These are phyloP conservation scores for Aphanomyces euteiches DNA, from an alignment of 352 stramenopile genomes.

Conservation along the genomic window DNA sequence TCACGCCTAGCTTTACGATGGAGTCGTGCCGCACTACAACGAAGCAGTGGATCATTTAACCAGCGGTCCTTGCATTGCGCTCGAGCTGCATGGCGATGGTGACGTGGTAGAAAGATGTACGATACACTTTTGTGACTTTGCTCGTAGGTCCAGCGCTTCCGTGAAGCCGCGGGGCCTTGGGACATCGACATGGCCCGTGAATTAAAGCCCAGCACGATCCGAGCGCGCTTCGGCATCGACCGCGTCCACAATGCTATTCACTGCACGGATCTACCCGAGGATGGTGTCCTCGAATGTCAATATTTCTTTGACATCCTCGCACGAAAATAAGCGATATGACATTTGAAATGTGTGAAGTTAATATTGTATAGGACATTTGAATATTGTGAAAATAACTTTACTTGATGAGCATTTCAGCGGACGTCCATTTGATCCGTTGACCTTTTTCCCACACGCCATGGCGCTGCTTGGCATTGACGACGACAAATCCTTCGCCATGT, in stretches of 20 bases:
- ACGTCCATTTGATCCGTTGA: conserved; percentile 61
- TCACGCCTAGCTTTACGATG: conserved; percentile 57
- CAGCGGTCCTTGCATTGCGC: conserved; percentile 81
- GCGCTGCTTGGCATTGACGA: conserved; percentile 42
- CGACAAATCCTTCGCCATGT: conserved; percentile 57
- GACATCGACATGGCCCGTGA: conserved; percentile 92
- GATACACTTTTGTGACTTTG: neutral
- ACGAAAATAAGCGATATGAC: conserved; percentile 21
- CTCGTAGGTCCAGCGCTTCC: conserved; percentile 43
- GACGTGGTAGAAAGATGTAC: conserved; percentile 32
- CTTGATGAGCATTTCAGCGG: conserved; percentile 45
- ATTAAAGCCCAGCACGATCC: conserved; percentile 83
- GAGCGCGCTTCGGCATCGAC: conserved; percentile 86
- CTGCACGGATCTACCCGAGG: conserved; percentile 90
- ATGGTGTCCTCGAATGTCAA: conserved; percentile 86
- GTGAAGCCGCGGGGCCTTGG: conserved; percentile 83
- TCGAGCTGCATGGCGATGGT: conserved; percentile 78
- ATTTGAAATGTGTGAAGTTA: no score
- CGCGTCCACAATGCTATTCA: conserved; percentile 88
- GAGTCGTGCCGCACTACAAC: conserved; percentile 89
- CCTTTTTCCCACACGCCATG: conserved; percentile 59
- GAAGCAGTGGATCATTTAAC: conserved; percentile 88
- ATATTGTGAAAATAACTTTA: neutral
- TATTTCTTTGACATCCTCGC: conserved; percentile 95
- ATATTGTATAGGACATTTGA: neutral